phyloP scores from a whole-genome alignment of 768 basidiomycete genomes.

The Amanita muscaria region DNA sequence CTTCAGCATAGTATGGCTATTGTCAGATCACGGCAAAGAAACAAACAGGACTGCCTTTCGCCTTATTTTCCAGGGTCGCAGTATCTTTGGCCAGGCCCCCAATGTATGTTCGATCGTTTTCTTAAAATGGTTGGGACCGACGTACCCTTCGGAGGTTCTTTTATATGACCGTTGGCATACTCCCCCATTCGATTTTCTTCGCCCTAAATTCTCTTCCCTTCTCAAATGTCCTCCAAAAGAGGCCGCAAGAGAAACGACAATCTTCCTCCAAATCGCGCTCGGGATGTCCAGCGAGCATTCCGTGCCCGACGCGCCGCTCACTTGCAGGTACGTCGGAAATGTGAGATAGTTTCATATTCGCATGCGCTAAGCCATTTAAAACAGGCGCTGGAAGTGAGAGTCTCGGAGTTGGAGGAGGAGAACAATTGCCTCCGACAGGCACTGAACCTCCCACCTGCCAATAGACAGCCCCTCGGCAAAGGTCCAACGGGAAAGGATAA shows the following conservation, averaged over 20 bases:
- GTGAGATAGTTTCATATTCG: conserved; percentile 32
- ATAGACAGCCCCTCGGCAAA: conserved; percentile 64
- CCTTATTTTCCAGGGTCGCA: conserved; percentile 9
- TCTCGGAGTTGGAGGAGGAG: conserved; percentile 78
- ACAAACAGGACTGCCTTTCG: conserved; percentile 4
- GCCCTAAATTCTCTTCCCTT: conserved; percentile 20
- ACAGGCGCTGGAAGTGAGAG: conserved; percentile 75
- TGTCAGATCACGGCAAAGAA: conserved; percentile 6
- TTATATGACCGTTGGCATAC: conserved; percentile 23
- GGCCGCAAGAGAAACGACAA: conserved; percentile 80
- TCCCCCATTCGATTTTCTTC: conserved; percentile 16
- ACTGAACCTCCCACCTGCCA: conserved; percentile 66
- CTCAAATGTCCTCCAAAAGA: conserved; percentile 72
- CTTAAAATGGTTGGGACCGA: conserved; percentile 10
- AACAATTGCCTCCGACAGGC: conserved; percentile 65
- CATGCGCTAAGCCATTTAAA: conserved; percentile 9
- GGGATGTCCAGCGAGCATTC: conserved; percentile 87
- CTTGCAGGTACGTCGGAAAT: conserved; percentile 48
- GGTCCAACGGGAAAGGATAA: conserved; percentile 86
- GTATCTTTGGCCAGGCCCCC: conserved; percentile 9
- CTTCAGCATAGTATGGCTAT: conserved; percentile 2
- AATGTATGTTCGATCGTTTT: conserved; percentile 7
- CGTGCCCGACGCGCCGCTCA: conserved; percentile 84
- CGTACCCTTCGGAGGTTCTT: conserved; percentile 17
- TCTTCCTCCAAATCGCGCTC: conserved; percentile 71